Evolutionary conservation across 1,284 basidiomycete species (phyloP).

Genomic region (Ceratobasidium sp.): DNA sequence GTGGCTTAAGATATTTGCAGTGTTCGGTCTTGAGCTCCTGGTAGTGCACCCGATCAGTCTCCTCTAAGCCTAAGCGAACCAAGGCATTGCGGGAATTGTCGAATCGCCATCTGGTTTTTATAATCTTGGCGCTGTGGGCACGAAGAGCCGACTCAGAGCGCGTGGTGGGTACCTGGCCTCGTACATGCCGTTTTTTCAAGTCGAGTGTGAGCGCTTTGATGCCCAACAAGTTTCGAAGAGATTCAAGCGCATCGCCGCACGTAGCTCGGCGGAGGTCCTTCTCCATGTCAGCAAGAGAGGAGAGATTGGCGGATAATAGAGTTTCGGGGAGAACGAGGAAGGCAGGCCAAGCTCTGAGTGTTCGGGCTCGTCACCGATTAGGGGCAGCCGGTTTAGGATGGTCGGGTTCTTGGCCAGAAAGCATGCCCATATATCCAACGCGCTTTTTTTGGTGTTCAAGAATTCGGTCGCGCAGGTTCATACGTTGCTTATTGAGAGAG

Average conservation of each 20-base stretch:
- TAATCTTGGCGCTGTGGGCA: background rate
- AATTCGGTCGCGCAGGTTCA: background rate
- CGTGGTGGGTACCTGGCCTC: background rate
- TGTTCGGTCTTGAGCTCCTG: background rate
- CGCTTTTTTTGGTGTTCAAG: background rate
- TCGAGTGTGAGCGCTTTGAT: background rate
- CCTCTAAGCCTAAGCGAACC: background rate
- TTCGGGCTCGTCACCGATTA: background rate
- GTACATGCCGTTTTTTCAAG: background rate
- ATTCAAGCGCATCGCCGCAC: background rate
- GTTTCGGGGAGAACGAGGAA: background rate
- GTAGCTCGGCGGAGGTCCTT: background rate
- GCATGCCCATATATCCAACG: background rate
- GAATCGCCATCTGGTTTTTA: background rate
- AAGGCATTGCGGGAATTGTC: background rate
- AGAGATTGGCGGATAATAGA: background rate
- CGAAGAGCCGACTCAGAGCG: background rate
- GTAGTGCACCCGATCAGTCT: background rate
- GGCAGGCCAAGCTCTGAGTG: constrained; percentile 16
- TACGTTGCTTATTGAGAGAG: background rate
- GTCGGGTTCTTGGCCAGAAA: background rate
- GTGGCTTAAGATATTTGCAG: background rate
- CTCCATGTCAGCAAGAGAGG: background rate
- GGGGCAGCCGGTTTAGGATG: background rate
- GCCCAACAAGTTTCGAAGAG: background rate